Conservation (phyloP, 306 rosid genomes). For the Lotus japonicus region DNA sequence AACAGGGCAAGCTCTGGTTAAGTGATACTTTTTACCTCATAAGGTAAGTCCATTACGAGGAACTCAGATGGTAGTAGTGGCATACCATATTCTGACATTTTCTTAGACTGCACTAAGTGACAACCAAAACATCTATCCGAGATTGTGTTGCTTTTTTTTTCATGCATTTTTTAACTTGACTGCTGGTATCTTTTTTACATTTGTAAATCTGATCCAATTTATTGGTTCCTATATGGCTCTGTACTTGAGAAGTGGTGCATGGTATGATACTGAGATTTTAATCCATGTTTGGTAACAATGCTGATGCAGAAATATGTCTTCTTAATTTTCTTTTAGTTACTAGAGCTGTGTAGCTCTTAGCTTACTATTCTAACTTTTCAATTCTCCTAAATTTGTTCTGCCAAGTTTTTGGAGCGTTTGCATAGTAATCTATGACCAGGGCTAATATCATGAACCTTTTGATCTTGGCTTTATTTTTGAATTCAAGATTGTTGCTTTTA, state of each 20-base stretch:
- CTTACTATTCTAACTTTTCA: background rate
- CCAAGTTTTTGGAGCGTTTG: conserved; percentile 2
- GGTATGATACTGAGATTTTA: background rate
- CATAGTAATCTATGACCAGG: background rate
- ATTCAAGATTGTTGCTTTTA: background rate
- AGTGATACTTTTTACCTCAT: conserved; percentile 69
- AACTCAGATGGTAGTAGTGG: conserved; percentile 3
- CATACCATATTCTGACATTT: conserved; percentile 1
- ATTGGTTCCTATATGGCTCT: background rate
- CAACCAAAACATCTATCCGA: background rate
- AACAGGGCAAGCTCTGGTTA: conserved; percentile 80
- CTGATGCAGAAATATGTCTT: background rate
- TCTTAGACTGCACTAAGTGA: background rate
- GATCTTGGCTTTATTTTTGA: background rate
- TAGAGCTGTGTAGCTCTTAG: background rate
- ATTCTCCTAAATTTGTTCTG: background rate
- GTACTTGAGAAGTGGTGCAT: background rate
- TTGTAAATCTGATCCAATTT: background rate
- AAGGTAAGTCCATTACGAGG: conserved; percentile 43
- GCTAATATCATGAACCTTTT: background rate
- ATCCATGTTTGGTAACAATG: background rate
- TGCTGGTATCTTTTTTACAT: background rate
- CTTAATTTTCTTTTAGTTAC: background rate
- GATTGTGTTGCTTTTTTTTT: background rate
- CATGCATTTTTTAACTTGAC: background rate